These are phyloP conservation scores for Aspergillus olivimuriae DNA, from an alignment of 495 filamentous ascomycete genomes.

Conservation along the genomic window DNA sequence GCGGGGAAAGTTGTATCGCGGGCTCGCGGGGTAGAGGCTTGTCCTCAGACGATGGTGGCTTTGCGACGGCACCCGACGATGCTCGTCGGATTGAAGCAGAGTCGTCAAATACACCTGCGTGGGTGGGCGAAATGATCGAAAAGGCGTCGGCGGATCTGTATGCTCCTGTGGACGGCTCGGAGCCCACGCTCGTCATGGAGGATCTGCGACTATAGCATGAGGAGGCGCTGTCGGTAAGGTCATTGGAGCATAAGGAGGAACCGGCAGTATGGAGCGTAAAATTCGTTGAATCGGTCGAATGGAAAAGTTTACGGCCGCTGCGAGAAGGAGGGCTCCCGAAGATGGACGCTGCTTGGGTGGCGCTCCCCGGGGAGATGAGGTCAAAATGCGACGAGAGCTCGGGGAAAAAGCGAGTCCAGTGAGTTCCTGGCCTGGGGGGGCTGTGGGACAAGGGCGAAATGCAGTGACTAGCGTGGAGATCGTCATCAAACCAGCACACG, in stretches of 20 bases:
- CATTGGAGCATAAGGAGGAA: constrained; percentile 22
- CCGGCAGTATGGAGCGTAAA: constrained; percentile 5
- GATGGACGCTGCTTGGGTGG: background rate
- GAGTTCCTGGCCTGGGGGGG: constrained; percentile 11
- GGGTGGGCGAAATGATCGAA: constrained; percentile 30
- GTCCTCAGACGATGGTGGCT: constrained; percentile 24
- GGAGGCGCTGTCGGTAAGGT: constrained; percentile 21
- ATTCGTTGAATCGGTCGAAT: constrained; percentile 1
- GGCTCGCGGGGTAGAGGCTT: constrained; percentile 47
- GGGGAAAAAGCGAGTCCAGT: constrained; percentile 27
- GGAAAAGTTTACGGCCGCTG: background rate
- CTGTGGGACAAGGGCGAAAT: constrained; percentile 27
- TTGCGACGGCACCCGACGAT: constrained; percentile 9
- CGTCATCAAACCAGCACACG: constrained; percentile 9
- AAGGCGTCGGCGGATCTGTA: constrained; percentile 24
- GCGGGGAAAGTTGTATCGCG: constrained; percentile 24
- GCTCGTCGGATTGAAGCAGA: constrained; percentile 1
- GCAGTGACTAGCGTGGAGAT: constrained; percentile 13
- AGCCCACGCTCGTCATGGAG: constrained; percentile 25
- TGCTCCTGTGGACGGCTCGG: constrained; percentile 5
- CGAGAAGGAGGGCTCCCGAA: background rate
- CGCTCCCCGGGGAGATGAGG: constrained; percentile 17
- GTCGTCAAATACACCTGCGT: constrained; percentile 41
- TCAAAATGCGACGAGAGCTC: constrained; percentile 26
- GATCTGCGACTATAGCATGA: constrained; percentile 33